Conservation (phyloP, 2,329 filamentous ascomycete species). For the Colletotrichum sp. region DNA sequence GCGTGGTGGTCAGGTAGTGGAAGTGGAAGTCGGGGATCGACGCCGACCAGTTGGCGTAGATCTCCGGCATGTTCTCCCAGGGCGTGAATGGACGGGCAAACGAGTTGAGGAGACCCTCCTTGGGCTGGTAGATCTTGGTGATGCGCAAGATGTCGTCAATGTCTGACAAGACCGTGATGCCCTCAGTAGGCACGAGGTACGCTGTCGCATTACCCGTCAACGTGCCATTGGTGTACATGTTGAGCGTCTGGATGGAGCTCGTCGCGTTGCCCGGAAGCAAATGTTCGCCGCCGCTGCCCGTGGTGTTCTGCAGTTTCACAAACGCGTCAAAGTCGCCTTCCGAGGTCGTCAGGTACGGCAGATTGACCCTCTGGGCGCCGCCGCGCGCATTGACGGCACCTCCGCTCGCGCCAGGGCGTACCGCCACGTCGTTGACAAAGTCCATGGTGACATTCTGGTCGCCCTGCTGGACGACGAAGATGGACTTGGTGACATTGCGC, state of each 20-base stretch:
- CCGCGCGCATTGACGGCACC: constrained; percentile 59
- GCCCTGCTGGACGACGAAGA: constrained; percentile 77
- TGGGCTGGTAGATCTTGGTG: constrained; percentile 80
- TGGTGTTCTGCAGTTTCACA: constrained; percentile 63
- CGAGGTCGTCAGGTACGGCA: constrained; percentile 69
- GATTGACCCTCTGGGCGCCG: constrained; percentile 64
- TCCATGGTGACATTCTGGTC: constrained; percentile 67
- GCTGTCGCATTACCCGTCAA: constrained; percentile 75
- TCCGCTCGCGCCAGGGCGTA: constrained; percentile 59
- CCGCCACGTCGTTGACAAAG: constrained; percentile 50
- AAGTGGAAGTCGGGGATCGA: constrained; percentile 74
- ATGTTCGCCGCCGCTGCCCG: constrained; percentile 50
- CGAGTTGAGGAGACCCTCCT: constrained; percentile 76
- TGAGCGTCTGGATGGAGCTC: constrained; percentile 67
- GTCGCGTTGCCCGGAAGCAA: constrained; percentile 70
- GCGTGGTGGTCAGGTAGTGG: constrained; percentile 82
- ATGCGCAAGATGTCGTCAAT: constrained; percentile 83
- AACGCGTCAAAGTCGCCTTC: constrained; percentile 79
- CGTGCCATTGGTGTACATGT: constrained; percentile 70
- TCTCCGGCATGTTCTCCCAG: constrained; percentile 82
- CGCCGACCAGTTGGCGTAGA: constrained; percentile 78
- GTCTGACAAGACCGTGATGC: constrained; percentile 76
- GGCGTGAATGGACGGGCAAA: constrained; percentile 73
- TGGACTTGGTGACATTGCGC: constrained; percentile 73
- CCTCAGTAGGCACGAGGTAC: constrained; percentile 73